Evolutionary conservation across 2,329 filamentous ascomycete genomes (phyloP).

Genomic region (Hypoxylon sp.): DNA sequence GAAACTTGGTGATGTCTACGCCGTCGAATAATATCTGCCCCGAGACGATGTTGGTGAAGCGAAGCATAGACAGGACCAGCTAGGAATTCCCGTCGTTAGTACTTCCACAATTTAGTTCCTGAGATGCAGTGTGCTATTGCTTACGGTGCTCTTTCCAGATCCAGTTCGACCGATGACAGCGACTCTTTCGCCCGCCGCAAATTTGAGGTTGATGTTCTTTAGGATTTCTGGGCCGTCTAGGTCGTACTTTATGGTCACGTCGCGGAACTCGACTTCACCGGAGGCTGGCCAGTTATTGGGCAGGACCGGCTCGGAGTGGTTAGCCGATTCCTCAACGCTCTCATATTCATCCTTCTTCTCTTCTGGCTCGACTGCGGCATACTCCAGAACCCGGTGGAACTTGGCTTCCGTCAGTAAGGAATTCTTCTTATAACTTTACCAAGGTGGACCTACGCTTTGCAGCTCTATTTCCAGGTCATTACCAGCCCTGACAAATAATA

Average conservation of each 20-base stretch:
- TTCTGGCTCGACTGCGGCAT: conserved; percentile 56
- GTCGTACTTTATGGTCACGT: conserved; percentile 59
- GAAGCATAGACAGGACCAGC: conserved; percentile 62
- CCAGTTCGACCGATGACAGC: conserved; percentile 83
- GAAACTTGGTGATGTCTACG: conserved; percentile 61
- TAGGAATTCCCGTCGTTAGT: conserved; percentile 33
- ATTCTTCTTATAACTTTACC: background rate
- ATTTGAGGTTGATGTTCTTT: conserved; percentile 58
- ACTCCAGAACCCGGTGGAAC: conserved; percentile 60
- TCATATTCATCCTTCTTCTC: conserved; percentile 53
- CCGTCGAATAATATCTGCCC: conserved; percentile 65
- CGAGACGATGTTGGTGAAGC: conserved; percentile 60
- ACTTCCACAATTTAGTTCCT: background rate
- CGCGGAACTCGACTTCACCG: conserved; percentile 59
- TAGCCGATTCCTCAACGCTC: conserved; percentile 51
- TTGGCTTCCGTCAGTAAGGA: conserved; percentile 29
- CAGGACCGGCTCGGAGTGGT: conserved; percentile 49
- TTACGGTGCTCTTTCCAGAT: conserved; percentile 82
- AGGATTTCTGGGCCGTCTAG: conserved; percentile 57
- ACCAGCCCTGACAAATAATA: conserved; percentile 60
- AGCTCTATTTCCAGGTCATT: conserved; percentile 66
- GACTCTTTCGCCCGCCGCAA: conserved; percentile 74
- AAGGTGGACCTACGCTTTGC: conserved; percentile 56
- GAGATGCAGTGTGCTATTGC: conserved; percentile 33
- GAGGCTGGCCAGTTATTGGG: conserved; percentile 55